Conservation (phyloP, 2,329 filamentous ascomycete species). For the Cytospora schulzeri region DNA sequence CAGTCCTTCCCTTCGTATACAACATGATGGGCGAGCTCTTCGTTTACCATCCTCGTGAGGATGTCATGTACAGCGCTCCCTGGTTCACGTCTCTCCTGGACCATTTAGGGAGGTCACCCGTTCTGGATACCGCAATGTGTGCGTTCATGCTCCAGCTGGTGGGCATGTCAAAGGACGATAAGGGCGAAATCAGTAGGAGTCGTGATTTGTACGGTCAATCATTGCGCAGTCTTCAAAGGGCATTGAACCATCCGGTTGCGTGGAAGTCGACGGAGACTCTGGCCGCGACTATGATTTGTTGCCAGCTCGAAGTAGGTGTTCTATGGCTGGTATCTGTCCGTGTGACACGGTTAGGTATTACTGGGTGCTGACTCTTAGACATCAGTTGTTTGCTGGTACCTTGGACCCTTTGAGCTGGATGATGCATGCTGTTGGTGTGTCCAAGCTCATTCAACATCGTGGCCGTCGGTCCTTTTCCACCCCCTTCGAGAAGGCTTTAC, state of each 20-base stretch:
- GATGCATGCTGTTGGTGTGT: constrained; percentile 43
- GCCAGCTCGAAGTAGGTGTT: constrained; percentile 41
- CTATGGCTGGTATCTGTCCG: background rate
- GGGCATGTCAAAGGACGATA: constrained; percentile 39
- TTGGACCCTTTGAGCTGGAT: constrained; percentile 41
- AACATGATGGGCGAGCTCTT: constrained; percentile 24
- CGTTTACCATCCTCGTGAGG: constrained; percentile 10
- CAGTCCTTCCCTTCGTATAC: constrained; percentile 11
- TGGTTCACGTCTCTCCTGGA: constrained; percentile 34
- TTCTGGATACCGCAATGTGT: constrained; percentile 43
- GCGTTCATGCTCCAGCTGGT: constrained; percentile 42
- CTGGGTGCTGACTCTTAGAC: background rate
- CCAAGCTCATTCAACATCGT: constrained; percentile 42
- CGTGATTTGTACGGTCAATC: constrained; percentile 43
- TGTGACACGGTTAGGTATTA: background rate
- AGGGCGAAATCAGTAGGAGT: constrained; percentile 38
- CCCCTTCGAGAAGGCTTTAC: constrained; percentile 41
- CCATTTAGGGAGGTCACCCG: constrained; percentile 39
- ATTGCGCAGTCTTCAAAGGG: constrained; percentile 39
- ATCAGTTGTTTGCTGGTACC: constrained; percentile 47
- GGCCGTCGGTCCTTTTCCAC: constrained; percentile 40
- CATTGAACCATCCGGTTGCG: constrained; percentile 40
- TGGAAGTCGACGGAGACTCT: constrained; percentile 46
- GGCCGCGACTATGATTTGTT: constrained; percentile 44
- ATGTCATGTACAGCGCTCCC: constrained; percentile 25